Evolutionary conservation across 2,329 filamentous ascomycete species (phyloP).

Genomic region (Neocucurbitaria cava): DNA sequence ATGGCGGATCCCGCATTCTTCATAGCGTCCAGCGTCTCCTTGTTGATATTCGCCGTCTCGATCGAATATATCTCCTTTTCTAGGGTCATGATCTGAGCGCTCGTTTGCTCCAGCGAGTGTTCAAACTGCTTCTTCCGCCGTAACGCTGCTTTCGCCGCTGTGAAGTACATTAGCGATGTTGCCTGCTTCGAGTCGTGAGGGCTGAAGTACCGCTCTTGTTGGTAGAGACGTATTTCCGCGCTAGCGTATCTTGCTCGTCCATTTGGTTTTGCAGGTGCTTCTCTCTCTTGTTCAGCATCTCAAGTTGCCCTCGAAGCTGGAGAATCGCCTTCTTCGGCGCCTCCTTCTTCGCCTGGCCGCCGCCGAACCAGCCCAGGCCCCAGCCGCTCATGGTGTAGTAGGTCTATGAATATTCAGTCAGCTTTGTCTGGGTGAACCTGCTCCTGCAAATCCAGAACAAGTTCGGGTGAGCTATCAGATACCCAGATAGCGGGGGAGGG

Average conservation of each 20-base stretch:
- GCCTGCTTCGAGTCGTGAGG: slow-evolving; percentile 37
- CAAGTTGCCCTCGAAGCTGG: slow-evolving; percentile 82
- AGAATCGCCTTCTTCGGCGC: slow-evolving; percentile 97
- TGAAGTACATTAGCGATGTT: slow-evolving; percentile 18
- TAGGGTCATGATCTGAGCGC: slow-evolving; percentile 86
- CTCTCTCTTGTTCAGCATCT: slow-evolving; percentile 98
- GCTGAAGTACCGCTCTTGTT: slow-evolving; percentile 83
- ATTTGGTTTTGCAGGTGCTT: slow-evolving; percentile 90
- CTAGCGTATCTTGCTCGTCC: slow-evolving; percentile 87
- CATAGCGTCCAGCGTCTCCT: slow-evolving; percentile 94
- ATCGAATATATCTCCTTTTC: slow-evolving; percentile 97
- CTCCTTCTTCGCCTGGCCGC: slow-evolving; percentile 85
- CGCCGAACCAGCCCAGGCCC: slow-evolving; percentile 82
- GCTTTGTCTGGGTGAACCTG: neutral
- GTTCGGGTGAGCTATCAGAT: slow-evolving; percentile 17
- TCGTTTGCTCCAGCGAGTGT: slow-evolving; percentile 88
- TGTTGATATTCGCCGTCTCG: slow-evolving; percentile 98
- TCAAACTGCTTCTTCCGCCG: slow-evolving; percentile 95
- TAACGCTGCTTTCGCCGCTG: slow-evolving; percentile 88
- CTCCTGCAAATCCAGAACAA: neutral
- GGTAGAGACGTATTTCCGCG: slow-evolving; percentile 83
- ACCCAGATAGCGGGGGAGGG: slow-evolving; percentile 26
- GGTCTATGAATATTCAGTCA: slow-evolving; percentile 7
- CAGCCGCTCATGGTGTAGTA: slow-evolving; percentile 50
- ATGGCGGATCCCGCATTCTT: slow-evolving; percentile 88